Conservation (phyloP, 2,329 filamentous ascomycete genomes). For the Penicillium sp. region DNA sequence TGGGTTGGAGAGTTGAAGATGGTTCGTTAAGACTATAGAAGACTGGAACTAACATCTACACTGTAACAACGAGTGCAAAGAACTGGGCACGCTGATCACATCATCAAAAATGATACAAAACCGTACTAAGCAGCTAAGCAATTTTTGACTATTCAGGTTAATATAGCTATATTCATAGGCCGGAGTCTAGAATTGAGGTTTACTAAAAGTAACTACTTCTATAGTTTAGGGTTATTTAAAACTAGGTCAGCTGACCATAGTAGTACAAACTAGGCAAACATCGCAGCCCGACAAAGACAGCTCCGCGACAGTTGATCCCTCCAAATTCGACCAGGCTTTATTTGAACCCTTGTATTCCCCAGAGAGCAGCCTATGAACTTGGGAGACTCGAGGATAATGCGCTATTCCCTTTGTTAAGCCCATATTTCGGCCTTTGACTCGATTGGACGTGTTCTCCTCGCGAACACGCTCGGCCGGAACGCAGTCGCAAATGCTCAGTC, state of each 20-base stretch:
- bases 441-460: constrained; percentile 6
- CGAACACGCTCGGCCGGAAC: constrained; percentile 9
- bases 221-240: background rate
- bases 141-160: background rate
- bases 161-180: background rate
- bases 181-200: no score
- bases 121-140: no score
- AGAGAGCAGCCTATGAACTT: background rate
- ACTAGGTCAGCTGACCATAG: background rate
- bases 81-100: no score
- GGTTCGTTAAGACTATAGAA: no score
- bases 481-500: constrained; percentile 8
- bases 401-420: background rate
- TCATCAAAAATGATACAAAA: no score
- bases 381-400: background rate
- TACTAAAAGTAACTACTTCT: no score
- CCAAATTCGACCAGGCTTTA: background rate
- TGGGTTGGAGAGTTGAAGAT: no score
- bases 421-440: background rate
- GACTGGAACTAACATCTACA: no score
- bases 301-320: constrained; percentile 1
- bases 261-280: constrained; percentile 12
- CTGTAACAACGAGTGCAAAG: no score
- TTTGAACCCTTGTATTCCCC: background rate
- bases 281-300: constrained; percentile 6